Evolutionary conservation across 495 filamentous ascomycete genomes (phyloP).

Genomic region (Penicillium manginii): DNA sequence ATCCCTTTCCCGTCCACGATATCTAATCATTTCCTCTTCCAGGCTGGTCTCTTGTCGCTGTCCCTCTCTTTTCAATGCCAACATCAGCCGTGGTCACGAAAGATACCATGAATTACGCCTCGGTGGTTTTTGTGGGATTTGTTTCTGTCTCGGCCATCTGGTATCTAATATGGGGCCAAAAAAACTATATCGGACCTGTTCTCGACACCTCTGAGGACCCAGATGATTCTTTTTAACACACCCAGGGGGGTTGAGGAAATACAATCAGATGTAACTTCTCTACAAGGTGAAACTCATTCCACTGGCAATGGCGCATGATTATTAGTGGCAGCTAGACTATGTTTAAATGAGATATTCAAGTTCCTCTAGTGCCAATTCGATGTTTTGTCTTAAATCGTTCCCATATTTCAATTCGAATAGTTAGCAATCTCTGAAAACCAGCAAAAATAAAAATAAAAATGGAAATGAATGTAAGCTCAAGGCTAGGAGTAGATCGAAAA

Average conservation of each 20-base stretch:
- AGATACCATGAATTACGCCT: constrained; percentile 57
- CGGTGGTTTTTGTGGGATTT: constrained; percentile 60
- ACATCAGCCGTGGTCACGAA: constrained; percentile 36
- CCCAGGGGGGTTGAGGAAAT: neutral
- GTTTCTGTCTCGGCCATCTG: constrained; percentile 54
- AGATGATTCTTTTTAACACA: neutral
- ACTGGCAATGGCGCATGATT: no score
- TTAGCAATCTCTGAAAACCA: no score
- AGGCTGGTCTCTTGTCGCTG: constrained; percentile 61
- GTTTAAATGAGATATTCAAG: no score
- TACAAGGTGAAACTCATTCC: no score
- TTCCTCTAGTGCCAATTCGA: no score
- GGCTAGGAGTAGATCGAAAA: no score
- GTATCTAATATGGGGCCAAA: constrained; percentile 65
- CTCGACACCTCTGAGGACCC: neutral
- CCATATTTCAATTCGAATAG: no score
- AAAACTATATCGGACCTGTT: constrained; percentile 31
- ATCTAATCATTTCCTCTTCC: neutral
- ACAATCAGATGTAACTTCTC: no score
- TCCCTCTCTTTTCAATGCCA: constrained; percentile 56
- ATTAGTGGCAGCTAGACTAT: no score
- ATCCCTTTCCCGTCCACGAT: neutral
- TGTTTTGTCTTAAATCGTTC: no score
- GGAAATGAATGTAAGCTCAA: no score
- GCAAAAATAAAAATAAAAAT: no score